Evolutionary conservation across 768 basidiomycete genomes (phyloP).

Genomic region (Auricularia heimuer): DNA sequence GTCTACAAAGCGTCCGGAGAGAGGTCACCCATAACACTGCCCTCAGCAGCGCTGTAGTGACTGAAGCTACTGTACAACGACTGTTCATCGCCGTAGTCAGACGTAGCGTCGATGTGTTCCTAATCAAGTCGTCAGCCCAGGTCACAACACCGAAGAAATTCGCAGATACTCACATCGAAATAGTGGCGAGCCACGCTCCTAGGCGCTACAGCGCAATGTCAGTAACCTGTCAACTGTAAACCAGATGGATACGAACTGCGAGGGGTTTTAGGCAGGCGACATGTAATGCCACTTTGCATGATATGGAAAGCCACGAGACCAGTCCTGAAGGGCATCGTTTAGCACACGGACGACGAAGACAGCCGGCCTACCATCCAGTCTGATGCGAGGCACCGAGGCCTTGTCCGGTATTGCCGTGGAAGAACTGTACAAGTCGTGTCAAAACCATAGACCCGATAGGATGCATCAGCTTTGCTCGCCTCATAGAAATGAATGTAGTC

Average conservation of each 20-base stretch:
- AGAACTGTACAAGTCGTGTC: constrained; percentile 46
- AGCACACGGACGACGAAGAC: not conserved
- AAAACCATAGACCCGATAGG: not conserved
- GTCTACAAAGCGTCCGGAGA: constrained; percentile 59
- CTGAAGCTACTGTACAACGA: constrained; percentile 40
- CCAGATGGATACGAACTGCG: constrained; percentile 50
- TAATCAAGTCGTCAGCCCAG: constrained; percentile 18
- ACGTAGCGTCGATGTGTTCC: constrained; percentile 67
- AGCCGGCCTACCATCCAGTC: constrained; percentile 72
- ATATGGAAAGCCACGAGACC: constrained; percentile 88
- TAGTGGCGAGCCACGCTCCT: constrained; percentile 82
- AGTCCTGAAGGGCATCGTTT: constrained; percentile 39
- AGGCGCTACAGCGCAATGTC: constrained; percentile 44
- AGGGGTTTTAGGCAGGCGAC: constrained; percentile 88
- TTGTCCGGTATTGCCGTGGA: constrained; percentile 87
- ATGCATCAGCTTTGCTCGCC: constrained; percentile 29
- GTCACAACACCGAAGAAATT: constrained; percentile 5
- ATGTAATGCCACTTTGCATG: constrained; percentile 79
- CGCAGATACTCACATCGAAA: constrained; percentile 64
- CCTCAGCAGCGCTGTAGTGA: constrained; percentile 45
- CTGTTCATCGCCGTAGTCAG: constrained; percentile 68
- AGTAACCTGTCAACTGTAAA: too few relatives aligned
- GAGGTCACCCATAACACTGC: constrained; percentile 52
- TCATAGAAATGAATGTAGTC: constrained; percentile 97
- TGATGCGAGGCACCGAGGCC: constrained; percentile 97